These are phyloP conservation scores for Talaromyces pinophilus DNA, from an alignment of 2,329 filamentous ascomycete genomes.

Conservation along the genomic window DNA sequence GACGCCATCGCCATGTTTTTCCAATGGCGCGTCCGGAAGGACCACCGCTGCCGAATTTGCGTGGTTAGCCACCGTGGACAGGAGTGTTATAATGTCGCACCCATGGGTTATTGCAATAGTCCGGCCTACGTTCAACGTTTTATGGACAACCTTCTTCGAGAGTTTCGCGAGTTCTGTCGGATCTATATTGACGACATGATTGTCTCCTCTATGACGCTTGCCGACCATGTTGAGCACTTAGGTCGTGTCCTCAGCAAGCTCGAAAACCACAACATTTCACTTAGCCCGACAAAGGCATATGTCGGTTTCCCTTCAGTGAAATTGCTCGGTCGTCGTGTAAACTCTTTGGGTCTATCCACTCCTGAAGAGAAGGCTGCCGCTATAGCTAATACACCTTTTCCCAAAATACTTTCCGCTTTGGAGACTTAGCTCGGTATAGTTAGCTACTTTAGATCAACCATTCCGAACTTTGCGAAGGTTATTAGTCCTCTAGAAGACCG, in stretches of 20 bases:
- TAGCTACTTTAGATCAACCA: not conserved
- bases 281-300: not conserved
- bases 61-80: not conserved
- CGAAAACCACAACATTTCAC: no score
- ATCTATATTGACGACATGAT: not conserved
- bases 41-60: not conserved
- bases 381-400: not conserved
- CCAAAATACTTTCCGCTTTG: not conserved
- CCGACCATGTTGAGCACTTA: no score
- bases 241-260: no score
- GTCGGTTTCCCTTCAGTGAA: not conserved
- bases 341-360: not conserved
- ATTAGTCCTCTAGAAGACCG: not conserved
- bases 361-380: not conserved
- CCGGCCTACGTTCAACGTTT: not conserved
- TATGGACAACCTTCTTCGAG: not conserved
- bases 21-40: not conserved
- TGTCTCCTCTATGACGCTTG: not conserved
- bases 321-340: not conserved
- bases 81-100: not conserved
- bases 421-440: not conserved
- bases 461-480: not conserved
- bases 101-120: not conserved
- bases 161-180: not conserved
- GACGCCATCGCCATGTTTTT: not conserved